Percentiles rank a stretch among this genome's conserved stretches.
Conservation (phyloP, 176 grass and related monocot species). For the Aegilops longissima region DNA sequence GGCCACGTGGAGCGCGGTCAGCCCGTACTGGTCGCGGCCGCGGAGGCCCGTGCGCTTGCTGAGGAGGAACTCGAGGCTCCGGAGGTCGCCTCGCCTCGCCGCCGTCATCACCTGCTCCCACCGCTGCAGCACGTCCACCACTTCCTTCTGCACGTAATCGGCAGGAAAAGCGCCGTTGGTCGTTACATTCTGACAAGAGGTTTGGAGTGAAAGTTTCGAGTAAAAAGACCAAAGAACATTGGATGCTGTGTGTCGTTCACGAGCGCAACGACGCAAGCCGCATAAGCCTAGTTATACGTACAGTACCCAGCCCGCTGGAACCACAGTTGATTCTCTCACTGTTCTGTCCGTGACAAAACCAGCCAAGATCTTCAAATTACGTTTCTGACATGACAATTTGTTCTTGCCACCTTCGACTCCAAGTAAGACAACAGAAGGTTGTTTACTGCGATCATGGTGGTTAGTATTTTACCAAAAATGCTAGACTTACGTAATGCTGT, state of each 20-base stretch:
- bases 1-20: conserved; percentile 73
- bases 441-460: too few relatives aligned
- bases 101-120: conserved; percentile 87
- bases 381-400: too few relatives aligned
- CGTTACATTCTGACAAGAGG: neutral
- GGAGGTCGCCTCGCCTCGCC: conserved; percentile 65
- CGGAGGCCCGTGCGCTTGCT: conserved; percentile 52
- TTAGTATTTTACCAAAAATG: too few relatives aligned
- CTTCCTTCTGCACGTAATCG: conserved; percentile 49
- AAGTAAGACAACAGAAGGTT: too few relatives aligned
- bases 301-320: conserved; percentile 1
- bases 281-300: conserved; percentile 28
- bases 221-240: neutral
- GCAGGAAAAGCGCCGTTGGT: neutral
- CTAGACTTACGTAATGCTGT: too few relatives aligned
- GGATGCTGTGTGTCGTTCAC: conserved; percentile 16
- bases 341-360: conserved; percentile 12
- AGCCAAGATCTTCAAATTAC: neutral
- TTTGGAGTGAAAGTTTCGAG: neutral
- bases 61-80: conserved; percentile 62
- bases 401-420: too few relatives aligned
- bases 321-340: neutral
- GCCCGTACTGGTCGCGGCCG: conserved; percentile 83
- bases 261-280: conserved; percentile 1
- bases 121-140: conserved; percentile 71